Evolutionary conservation across 352 stramenopile genomes (phyloP).

Genomic region (Phytophthora idaei): DNA sequence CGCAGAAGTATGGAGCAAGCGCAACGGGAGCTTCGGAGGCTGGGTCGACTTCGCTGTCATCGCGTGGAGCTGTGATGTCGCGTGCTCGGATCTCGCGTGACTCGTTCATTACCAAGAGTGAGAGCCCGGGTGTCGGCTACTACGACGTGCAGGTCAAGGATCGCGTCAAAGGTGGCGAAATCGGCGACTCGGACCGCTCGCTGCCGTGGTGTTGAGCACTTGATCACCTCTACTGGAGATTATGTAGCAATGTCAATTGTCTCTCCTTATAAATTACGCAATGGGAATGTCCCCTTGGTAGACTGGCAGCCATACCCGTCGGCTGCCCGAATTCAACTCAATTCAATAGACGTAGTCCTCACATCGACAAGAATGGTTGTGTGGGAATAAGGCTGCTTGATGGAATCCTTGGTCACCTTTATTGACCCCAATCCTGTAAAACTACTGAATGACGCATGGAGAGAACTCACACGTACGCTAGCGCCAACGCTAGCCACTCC

Average conservation of each 20-base stretch:
- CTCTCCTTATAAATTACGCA: constrained; percentile 24
- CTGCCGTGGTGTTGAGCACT: constrained; percentile 57
- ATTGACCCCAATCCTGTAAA: constrained; percentile 16
- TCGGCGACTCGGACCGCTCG: constrained; percentile 74
- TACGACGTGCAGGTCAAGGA: constrained; percentile 77
- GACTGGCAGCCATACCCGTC: constrained; percentile 4
- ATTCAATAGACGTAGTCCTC: constrained; percentile 22
- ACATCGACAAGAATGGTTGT: no score
- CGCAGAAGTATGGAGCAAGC: constrained; percentile 56
- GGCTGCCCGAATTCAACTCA: constrained; percentile 23
- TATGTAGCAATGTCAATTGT: constrained; percentile 19
- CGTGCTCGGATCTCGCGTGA: constrained; percentile 64
- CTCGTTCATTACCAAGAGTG: constrained; percentile 75
- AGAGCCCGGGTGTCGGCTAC: constrained; percentile 75
- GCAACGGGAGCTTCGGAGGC: constrained; percentile 37
- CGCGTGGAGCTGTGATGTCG: constrained; percentile 71
- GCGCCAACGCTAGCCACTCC: constrained; percentile 21
- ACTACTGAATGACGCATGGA: constrained; percentile 33
- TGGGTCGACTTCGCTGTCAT: constrained; percentile 65
- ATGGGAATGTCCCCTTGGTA: constrained; percentile 12
- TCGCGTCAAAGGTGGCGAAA: constrained; percentile 75
- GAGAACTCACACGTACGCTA: constrained; percentile 36
- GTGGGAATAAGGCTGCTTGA: not conserved
- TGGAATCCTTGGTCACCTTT: constrained; percentile 5
- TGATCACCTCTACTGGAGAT: constrained; percentile 9